Conservation (phyloP, 768 basidiomycete species). For the Pleurotus sapidus region DNA sequence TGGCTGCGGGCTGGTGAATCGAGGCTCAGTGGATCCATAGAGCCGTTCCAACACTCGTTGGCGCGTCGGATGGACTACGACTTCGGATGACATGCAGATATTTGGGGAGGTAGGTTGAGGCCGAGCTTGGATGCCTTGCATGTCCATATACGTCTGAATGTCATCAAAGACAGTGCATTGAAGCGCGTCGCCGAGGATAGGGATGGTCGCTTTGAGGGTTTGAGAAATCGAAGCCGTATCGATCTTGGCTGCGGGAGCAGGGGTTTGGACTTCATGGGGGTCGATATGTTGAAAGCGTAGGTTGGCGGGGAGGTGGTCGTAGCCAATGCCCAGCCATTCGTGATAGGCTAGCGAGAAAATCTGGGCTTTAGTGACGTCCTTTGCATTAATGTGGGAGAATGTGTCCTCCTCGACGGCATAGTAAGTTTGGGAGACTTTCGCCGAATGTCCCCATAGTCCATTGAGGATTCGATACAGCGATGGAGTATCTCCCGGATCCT, state of each 20-base stretch:
- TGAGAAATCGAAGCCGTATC: too few species aligned
- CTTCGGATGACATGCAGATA: too few species aligned
- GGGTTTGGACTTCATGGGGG: too few species aligned
- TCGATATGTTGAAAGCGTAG: neutral
- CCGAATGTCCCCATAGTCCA: slow-evolving; percentile 2
- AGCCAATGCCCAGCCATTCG: neutral
- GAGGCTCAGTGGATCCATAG: neutral
- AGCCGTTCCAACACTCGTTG: neutral
- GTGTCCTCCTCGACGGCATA: slow-evolving; percentile 3
- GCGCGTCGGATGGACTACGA: neutral
- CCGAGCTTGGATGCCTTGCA: too few species aligned
- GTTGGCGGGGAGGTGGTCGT: neutral
- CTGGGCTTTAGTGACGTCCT: neutral
- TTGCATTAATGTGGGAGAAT: neutral
- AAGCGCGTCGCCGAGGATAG: too few species aligned
- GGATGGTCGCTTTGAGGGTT: too few species aligned
- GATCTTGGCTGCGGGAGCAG: too few species aligned
- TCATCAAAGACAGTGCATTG: too few species aligned
- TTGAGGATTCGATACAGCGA: neutral
- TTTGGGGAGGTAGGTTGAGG: too few species aligned
- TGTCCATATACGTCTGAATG: too few species aligned
- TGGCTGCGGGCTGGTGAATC: neutral
- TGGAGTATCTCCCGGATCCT: neutral
- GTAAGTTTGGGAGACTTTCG: neutral
- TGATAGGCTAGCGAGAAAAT: neutral